Evolutionary conservation across 305 asterid genomes (phyloP).

Genomic region (Fraxinus angustifolia): DNA sequence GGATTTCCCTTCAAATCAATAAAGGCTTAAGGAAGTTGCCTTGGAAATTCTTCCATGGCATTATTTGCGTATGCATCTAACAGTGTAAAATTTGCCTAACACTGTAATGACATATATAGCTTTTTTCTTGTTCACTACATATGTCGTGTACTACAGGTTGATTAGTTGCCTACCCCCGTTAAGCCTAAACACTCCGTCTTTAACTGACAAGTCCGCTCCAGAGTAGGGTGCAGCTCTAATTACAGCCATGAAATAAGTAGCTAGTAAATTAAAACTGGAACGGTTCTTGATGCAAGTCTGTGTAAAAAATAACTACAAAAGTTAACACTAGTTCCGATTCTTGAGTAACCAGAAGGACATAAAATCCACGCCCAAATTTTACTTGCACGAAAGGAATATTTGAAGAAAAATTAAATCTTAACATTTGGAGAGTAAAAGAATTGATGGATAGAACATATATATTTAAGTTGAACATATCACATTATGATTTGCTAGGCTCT

Average conservation of each 20-base stretch:
- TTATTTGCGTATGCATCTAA: slow-evolving; percentile 11
- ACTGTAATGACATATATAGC: neutral
- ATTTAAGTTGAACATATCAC: slow-evolving; percentile 19
- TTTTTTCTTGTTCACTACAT: neutral
- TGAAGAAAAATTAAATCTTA: neutral
- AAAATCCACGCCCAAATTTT: neutral
- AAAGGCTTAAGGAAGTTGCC: slow-evolving; percentile 75
- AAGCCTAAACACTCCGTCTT: neutral
- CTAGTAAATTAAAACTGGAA: neutral
- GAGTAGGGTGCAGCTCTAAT: neutral
- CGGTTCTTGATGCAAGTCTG: neutral
- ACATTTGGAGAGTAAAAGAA: slow-evolving; percentile 15
- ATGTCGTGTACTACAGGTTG: neutral
- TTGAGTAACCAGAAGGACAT: neutral
- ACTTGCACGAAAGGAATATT: neutral
- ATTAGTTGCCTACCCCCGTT: neutral
- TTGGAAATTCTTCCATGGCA: slow-evolving; percentile 67
- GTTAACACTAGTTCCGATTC: neutral
- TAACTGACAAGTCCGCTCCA: neutral
- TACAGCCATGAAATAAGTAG: neutral
- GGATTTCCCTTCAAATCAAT: no score
- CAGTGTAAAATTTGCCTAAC: neutral
- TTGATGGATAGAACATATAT: slow-evolving; percentile 34
- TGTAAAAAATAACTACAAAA: neutral
- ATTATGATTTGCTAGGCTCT: slow-evolving; percentile 25